These are phyloP conservation scores for Achaetomiella virescens DNA, from an alignment of 495 filamentous ascomycete species.

Conservation along the genomic window DNA sequence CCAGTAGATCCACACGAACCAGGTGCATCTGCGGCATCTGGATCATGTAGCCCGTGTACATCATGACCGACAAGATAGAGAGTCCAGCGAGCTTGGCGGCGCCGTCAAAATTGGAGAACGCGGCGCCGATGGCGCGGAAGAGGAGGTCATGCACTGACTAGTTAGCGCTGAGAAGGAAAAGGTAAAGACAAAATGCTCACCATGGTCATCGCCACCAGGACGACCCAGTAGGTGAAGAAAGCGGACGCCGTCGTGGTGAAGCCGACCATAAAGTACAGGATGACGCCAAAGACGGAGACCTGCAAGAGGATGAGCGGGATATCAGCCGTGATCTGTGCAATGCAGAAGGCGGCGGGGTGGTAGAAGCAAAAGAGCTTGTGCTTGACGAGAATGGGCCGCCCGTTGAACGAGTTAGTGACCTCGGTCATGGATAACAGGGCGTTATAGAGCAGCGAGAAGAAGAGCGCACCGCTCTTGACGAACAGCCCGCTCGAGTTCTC, in stretches of 20 bases:
- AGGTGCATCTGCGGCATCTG: slow-evolving; percentile 65
- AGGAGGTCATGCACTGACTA: slow-evolving; percentile 41
- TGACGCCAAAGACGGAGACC: slow-evolving; percentile 61
- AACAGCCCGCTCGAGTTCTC: slow-evolving; percentile 50
- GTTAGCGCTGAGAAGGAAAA: slow-evolving; percentile 34
- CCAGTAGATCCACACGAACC: slow-evolving; percentile 70
- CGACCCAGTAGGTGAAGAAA: slow-evolving; percentile 70
- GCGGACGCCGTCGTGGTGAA: slow-evolving; percentile 62
- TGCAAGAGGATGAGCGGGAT: slow-evolving; percentile 66
- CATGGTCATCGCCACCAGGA: slow-evolving; percentile 58
- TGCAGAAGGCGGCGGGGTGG: slow-evolving; percentile 68
- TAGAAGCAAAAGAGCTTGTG: slow-evolving; percentile 80
- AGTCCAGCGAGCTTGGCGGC: slow-evolving; percentile 44
- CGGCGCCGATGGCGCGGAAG: slow-evolving; percentile 65
- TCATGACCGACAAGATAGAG: slow-evolving; percentile 59
- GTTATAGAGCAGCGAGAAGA: slow-evolving; percentile 77
- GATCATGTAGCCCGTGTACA: slow-evolving; percentile 72
- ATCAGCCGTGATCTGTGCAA: slow-evolving; percentile 74
- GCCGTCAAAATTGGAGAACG: slow-evolving; percentile 55
- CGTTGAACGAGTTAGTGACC: slow-evolving; percentile 61
- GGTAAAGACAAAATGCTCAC: slow-evolving; percentile 43
- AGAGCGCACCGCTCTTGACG: slow-evolving; percentile 50
- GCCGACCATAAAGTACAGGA: slow-evolving; percentile 72
- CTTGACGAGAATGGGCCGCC: slow-evolving; percentile 70
- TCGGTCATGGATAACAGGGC: slow-evolving; percentile 73